Conservation (phyloP, 139 green algal genomes). For the Coelastrella sp. region DNA sequence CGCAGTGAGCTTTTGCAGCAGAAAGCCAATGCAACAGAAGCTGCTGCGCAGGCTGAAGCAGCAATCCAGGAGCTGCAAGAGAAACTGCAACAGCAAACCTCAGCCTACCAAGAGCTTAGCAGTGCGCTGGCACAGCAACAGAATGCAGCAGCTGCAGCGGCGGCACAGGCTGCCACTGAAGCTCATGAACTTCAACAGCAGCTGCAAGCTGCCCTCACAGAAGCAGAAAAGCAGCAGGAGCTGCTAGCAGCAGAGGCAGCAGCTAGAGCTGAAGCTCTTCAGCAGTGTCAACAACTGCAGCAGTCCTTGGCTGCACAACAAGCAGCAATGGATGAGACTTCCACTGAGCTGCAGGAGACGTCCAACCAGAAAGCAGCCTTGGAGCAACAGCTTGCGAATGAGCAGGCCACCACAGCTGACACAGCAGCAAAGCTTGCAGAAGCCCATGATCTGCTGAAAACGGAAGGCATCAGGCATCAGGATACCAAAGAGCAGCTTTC, state of each 20-base stretch:
- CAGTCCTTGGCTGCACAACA: neutral
- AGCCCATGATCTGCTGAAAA: slow-evolving; percentile 13
- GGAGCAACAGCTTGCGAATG: slow-evolving; percentile 19
- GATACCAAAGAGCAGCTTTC: neutral
- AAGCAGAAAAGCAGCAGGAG: slow-evolving; percentile 25
- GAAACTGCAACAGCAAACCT: neutral
- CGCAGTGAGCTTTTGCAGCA: neutral
- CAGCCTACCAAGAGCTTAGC: neutral
- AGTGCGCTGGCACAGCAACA: neutral
- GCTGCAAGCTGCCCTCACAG: neutral
- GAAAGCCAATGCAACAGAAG: neutral
- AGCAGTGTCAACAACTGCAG: neutral
- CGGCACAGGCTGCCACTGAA: neutral
- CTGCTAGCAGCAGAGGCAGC: neutral
- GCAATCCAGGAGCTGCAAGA: neutral
- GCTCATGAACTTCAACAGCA: neutral
- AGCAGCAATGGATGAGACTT: slow-evolving; percentile 7
- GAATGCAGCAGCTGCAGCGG: neutral
- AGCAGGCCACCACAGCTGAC: slow-evolving; percentile 1
- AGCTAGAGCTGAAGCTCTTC: neutral
- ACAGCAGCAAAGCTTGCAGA: slow-evolving; percentile 29
- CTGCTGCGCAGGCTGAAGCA: neutral
- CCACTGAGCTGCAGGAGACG: neutral
- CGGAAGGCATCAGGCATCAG: neutral
- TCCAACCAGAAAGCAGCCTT: neutral